A percentile compares a stretch with the other conserved stretches of the same genome.
These are phyloP conservation scores for Fusarium sacchari DNA, from an alignment of 2,329 filamentous ascomycete genomes.

Conservation along the genomic window DNA sequence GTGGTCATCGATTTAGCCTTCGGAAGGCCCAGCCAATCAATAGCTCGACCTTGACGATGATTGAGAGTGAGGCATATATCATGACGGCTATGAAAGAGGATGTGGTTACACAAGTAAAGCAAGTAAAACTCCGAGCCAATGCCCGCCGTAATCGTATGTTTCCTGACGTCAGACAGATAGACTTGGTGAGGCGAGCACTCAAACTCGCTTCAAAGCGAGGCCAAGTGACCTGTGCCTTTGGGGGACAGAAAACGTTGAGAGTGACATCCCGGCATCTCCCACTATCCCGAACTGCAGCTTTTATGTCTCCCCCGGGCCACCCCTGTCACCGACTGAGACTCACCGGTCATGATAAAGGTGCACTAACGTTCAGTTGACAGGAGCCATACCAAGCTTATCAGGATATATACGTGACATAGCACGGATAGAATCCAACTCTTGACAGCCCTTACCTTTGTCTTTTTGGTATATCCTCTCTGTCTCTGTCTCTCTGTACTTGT, in stretches of 20 bases:
- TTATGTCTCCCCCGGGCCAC: neutral
- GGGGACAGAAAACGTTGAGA: neutral
- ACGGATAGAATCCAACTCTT: neutral
- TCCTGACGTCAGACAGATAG: neutral
- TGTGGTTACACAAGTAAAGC: neutral
- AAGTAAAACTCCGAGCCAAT: neutral
- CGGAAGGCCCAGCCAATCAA: neutral
- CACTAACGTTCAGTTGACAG: too few species aligned
- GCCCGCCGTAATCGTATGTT: neutral
- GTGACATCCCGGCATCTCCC: fast-evolving
- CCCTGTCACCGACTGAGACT: neutral
- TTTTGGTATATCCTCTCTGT: too few species aligned
- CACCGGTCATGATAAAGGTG: neutral
- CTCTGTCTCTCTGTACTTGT: too few species aligned
- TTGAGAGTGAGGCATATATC: neutral
- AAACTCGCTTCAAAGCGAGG: neutral
- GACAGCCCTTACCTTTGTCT: neutral
- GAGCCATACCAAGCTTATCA: neutral
- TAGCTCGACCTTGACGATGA: neutral
- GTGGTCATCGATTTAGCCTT: neutral
- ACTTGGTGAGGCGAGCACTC: neutral
- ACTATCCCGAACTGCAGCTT: neutral
- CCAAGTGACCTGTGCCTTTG: neutral
- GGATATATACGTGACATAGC: neutral
- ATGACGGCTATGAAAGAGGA: fast-evolving